Percentiles rank a stretch among this genome's conserved stretches.
Evolutionary conservation across 2,329 filamentous ascomycete species (phyloP).

Genomic region (Penicillium sp.): DNA sequence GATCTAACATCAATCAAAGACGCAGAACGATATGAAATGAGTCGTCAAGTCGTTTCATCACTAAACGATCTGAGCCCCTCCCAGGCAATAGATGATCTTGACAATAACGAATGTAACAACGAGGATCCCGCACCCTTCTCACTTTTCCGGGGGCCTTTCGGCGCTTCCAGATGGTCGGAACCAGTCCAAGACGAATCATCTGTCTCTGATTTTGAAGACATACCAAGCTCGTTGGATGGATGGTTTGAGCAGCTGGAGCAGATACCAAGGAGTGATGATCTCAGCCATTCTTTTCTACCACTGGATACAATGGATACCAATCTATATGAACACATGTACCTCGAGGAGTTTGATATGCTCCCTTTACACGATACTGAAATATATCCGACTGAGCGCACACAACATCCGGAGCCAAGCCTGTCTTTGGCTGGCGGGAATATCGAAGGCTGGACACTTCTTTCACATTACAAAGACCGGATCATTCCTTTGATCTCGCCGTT

Average conservation of each 20-base stretch:
- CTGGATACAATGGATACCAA: background rate
- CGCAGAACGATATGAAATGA: conserved; percentile 16
- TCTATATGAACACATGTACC: background rate
- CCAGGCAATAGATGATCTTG: conserved; percentile 14
- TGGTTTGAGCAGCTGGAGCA: background rate
- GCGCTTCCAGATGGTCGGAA: conserved; percentile 8
- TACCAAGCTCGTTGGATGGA: background rate
- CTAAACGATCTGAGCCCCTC: conserved; percentile 2
- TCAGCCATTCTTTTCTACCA: background rate
- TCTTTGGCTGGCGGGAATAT: background rate
- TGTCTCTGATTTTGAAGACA: background rate
- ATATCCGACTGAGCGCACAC: background rate
- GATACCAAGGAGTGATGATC: background rate
- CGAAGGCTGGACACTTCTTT: conserved; percentile 18
- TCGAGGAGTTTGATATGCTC: background rate
- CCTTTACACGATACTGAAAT: background rate
- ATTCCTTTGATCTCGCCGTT: conserved; percentile 16
- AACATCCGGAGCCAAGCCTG: background rate
- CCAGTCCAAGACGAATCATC: background rate
- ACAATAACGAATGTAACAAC: conserved; percentile 3
- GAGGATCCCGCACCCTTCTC: background rate
- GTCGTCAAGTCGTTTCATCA: conserved; percentile 4
- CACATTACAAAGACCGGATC: conserved; percentile 18
- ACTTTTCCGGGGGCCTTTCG: conserved; percentile 17
- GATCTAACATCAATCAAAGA: conserved; percentile 5